phyloP scores from a whole-genome alignment of 495 filamentous ascomycete genomes.

The Clavariopsis aquatica region DNA sequence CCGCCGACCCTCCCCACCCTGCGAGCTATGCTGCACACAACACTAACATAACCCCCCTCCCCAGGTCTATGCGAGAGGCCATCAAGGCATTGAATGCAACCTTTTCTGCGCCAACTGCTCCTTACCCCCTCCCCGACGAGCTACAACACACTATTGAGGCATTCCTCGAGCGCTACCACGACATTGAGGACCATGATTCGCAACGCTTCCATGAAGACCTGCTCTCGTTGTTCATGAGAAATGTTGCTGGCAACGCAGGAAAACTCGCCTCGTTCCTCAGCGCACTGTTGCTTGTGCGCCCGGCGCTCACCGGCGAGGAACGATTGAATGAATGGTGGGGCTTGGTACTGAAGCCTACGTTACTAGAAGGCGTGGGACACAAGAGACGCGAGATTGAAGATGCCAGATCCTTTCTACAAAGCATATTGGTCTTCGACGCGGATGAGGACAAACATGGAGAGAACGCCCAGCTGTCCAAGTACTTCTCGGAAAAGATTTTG shows the following conservation, averaged over 20 bases:
- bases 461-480: conserved; percentile 47
- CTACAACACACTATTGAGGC: conserved; percentile 57
- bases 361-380: conserved; percentile 58
- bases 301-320: conserved; percentile 55
- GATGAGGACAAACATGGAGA: conserved; percentile 53
- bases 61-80: conserved; percentile 62
- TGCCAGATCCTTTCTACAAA: conserved; percentile 57
- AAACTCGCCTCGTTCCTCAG: conserved; percentile 63
- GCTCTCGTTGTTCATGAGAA: conserved; percentile 58
- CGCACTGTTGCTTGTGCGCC: conserved; percentile 60
- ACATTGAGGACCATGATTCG: conserved; percentile 59
- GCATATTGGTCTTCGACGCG: conserved; percentile 59
- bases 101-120: conserved; percentile 50
- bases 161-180: conserved; percentile 62
- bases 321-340: conserved; percentile 68
- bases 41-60: conserved; percentile 14
- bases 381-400: conserved; percentile 62
- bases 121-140: conserved; percentile 63
- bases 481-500: conserved; percentile 57
- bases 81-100: conserved; percentile 58
- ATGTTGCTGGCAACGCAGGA: conserved; percentile 54
- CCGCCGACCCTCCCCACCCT: background rate
- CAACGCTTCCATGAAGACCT: conserved; percentile 69
- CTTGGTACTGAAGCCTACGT: conserved; percentile 58
- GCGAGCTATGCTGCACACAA: background rate